phyloP scores from a whole-genome alignment of 192 early-diverging fungal species.

The Backusella psychrophila region DNA sequence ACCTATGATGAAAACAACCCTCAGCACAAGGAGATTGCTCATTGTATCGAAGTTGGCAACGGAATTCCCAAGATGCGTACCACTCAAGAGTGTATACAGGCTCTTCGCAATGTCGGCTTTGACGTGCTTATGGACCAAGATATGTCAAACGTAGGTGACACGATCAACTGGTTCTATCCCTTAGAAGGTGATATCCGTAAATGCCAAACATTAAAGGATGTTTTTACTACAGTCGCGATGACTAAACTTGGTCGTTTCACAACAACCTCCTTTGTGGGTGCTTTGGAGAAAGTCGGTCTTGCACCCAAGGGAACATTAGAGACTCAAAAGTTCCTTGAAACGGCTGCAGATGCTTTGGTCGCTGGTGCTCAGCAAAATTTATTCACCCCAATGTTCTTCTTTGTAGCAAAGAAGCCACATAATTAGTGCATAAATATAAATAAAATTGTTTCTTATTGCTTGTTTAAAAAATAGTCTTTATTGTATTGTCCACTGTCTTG shows the following conservation, averaged over 20 bases:
- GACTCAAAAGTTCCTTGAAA: conserved; percentile 80
- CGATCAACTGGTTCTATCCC: conserved; percentile 81
- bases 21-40: conserved; percentile 71
- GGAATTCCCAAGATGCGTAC: conserved; percentile 87
- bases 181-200: conserved; percentile 62
- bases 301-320: conserved; percentile 85
- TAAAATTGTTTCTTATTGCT: neutral
- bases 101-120: conserved; percentile 82
- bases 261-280: conserved; percentile 73
- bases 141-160: conserved; percentile 63
- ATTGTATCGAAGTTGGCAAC: conserved; percentile 88
- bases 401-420: conserved; percentile 70
- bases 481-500: neutral
- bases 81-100: conserved; percentile 69
- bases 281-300: conserved; percentile 79
- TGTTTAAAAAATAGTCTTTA: neutral
- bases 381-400: conserved; percentile 96
- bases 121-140: conserved; percentile 68
- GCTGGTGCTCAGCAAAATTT: conserved; percentile 76
- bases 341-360: conserved; percentile 80
- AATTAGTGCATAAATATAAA: neutral
- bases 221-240: conserved; percentile 43
- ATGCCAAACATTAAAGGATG: conserved; percentile 49
- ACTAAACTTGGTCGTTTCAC: conserved; percentile 64
- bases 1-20: conserved; percentile 76